phyloP scores from a whole-genome alignment of 768 basidiomycete species.

The Podaxis sp. region DNA sequence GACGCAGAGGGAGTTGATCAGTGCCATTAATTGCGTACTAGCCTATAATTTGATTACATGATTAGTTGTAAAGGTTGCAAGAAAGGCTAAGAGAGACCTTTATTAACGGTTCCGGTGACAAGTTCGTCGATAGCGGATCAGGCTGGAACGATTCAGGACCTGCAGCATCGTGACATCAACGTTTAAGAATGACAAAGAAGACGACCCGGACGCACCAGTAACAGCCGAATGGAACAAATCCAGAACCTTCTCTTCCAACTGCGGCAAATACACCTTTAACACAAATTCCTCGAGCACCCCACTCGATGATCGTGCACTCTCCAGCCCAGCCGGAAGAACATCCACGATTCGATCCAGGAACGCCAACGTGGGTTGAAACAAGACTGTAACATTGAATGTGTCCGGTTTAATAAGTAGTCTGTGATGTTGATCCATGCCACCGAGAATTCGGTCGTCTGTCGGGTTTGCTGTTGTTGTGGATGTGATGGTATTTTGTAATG shows the following conservation, averaged over 20 bases:
- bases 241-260: constrained; percentile 92
- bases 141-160: constrained; percentile 88
- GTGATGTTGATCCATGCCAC: constrained; percentile 77
- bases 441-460: constrained; percentile 73
- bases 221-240: constrained; percentile 85
- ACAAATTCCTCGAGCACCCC: constrained; percentile 91
- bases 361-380: constrained; percentile 92
- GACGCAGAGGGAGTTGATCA: constrained; percentile 88
- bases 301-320: constrained; percentile 64
- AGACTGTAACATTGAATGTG: constrained; percentile 89
- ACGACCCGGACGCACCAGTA: constrained; percentile 45
- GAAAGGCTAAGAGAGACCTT: constrained; percentile 49
- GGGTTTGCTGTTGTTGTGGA: constrained; percentile 15
- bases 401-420: constrained; percentile 84
- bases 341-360: constrained; percentile 77
- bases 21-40: constrained; percentile 78
- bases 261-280: constrained; percentile 87
- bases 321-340: constrained; percentile 70
- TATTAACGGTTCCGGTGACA: constrained; percentile 73
- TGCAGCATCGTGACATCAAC: constrained; percentile 24
- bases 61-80: neutral
- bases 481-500: constrained; percentile 61
- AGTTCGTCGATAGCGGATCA: constrained; percentile 63
- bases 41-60: constrained; percentile 47
- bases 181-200: constrained; percentile 1